Evolutionary conservation across 2,329 filamentous ascomycete genomes (phyloP).

Genomic region (Didymella exigua): DNA sequence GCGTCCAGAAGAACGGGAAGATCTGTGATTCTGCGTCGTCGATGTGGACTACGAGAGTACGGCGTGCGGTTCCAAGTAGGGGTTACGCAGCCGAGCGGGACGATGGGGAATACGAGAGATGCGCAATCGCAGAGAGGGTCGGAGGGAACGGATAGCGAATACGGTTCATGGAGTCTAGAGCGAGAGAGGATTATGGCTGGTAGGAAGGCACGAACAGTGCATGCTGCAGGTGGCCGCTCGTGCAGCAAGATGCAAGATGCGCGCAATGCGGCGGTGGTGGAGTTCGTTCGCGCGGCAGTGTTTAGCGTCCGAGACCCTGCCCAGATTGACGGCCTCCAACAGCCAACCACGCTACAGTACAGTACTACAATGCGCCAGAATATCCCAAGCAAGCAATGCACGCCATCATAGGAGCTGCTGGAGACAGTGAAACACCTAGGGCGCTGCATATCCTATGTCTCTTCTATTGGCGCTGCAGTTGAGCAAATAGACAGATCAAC

Average conservation of each 20-base stretch:
- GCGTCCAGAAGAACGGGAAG: conserved; percentile 35
- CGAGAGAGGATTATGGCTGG: conserved; percentile 7
- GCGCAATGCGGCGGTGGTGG: conserved; percentile 29
- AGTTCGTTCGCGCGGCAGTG: conserved; percentile 13
- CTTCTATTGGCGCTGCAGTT: too few species aligned
- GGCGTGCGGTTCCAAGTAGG: conserved; percentile 25
- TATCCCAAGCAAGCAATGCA: neutral
- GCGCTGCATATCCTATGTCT: too few species aligned
- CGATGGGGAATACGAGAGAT: conserved; percentile 24
- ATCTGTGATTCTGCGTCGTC: conserved; percentile 9
- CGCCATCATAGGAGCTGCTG: neutral
- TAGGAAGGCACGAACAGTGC: conserved; percentile 15
- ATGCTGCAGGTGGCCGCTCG: conserved; percentile 30
- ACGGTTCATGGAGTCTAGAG: conserved; percentile 26
- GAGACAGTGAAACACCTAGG: too few species aligned
- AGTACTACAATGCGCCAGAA: neutral
- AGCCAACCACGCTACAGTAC: too few species aligned
- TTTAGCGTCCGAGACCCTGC: conserved; percentile 9
- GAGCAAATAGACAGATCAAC: neutral
- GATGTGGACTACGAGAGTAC: neutral
- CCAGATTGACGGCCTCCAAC: neutral
- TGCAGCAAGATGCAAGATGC: conserved; percentile 36
- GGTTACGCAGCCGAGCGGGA: conserved; percentile 32
- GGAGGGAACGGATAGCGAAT: conserved; percentile 16
- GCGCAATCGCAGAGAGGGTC: conserved; percentile 32